A percentile compares a stretch with the other conserved stretches of the same genome.
These are phyloP conservation scores for Verticillium isaacii DNA, from an alignment of 2,329 filamentous ascomycete genomes.

Conservation along the genomic window DNA sequence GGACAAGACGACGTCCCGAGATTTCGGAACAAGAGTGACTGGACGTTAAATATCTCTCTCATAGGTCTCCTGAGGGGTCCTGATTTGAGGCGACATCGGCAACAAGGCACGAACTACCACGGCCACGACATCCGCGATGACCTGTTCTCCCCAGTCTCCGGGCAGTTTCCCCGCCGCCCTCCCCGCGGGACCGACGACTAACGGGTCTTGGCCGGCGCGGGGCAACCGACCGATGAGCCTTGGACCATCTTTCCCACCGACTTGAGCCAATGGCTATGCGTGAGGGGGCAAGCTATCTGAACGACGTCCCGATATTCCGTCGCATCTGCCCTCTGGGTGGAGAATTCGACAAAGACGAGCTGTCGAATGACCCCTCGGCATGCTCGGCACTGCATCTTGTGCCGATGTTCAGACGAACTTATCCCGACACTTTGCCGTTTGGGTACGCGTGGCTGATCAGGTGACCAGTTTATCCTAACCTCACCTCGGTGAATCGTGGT, in stretches of 20 bases:
- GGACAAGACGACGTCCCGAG: not conserved
- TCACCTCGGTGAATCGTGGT: too few relatives aligned
- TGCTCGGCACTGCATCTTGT: not conserved
- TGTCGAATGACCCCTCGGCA: not conserved
- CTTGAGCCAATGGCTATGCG: conserved; percentile 2
- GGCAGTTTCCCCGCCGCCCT: not conserved
- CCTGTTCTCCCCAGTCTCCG: not conserved
- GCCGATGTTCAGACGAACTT: not conserved
- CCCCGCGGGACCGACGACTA: not conserved
- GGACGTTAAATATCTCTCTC: not conserved
- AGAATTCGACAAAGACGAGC: not conserved
- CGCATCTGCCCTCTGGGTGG: not conserved
- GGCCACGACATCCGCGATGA: not conserved
- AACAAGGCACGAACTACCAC: not conserved
- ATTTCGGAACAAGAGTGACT: not conserved
- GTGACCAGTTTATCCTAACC: not conserved
- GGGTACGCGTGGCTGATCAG: not conserved
- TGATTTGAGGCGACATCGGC: not conserved
- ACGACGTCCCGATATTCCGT: conserved; percentile 11
- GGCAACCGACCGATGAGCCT: not conserved
- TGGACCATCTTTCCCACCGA: not conserved
- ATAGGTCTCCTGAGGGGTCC: not conserved
- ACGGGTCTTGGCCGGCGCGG: not conserved
- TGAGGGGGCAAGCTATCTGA: conserved; percentile 2
- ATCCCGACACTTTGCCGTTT: not conserved